A percentile compares a stretch with the other conserved stretches of the same genome.
phyloP scores from a whole-genome alignment of 225 moss, liverwort and hornwort species.

The Physcomitrium patens region DNA sequence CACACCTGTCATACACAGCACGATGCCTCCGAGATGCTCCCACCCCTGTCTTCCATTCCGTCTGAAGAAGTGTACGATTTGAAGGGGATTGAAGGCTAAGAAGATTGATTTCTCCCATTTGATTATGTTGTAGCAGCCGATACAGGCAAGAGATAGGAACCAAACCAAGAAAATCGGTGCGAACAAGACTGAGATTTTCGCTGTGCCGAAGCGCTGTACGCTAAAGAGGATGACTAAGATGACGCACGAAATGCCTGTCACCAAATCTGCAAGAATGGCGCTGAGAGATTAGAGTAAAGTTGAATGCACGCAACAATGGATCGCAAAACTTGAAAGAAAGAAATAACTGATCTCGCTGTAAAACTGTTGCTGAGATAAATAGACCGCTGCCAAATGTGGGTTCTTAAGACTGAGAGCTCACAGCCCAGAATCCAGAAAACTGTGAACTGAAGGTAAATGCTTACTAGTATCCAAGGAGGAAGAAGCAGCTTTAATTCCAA shows the following conservation, averaged over 20 bases:
- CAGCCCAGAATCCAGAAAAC: neutral
- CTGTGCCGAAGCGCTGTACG: conserved; percentile 80
- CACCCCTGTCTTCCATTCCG: conserved; percentile 59
- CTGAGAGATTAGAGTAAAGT: neutral
- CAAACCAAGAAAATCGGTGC: conserved; percentile 76
- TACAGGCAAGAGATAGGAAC: conserved; percentile 65
- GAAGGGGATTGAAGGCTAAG: conserved; percentile 75
- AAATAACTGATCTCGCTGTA: neutral
- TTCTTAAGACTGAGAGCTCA: neutral
- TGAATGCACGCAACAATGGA: neutral
- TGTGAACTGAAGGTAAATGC: conserved; percentile 11
- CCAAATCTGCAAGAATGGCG: conserved; percentile 58
- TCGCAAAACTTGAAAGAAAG: too few species aligned
- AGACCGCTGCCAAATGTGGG: neutral
- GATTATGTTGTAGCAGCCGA: conserved; percentile 77
- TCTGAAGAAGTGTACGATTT: conserved; percentile 60
- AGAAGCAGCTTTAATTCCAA: conserved; percentile 81
- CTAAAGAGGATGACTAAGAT: conserved; percentile 79
- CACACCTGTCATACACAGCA: conserved; percentile 85
- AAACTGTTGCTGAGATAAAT: conserved; percentile 4
- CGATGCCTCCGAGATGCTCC: conserved; percentile 87
- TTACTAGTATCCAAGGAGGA: conserved; percentile 61
- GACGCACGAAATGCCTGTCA: conserved; percentile 65
- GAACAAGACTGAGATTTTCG: conserved; percentile 68
- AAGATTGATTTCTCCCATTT: conserved; percentile 62